Percentiles rank a stretch among this genome's conserved stretches.
phyloP scores from a whole-genome alignment of 495 filamentous ascomycete genomes.

The Talaromyces borbonicus region DNA sequence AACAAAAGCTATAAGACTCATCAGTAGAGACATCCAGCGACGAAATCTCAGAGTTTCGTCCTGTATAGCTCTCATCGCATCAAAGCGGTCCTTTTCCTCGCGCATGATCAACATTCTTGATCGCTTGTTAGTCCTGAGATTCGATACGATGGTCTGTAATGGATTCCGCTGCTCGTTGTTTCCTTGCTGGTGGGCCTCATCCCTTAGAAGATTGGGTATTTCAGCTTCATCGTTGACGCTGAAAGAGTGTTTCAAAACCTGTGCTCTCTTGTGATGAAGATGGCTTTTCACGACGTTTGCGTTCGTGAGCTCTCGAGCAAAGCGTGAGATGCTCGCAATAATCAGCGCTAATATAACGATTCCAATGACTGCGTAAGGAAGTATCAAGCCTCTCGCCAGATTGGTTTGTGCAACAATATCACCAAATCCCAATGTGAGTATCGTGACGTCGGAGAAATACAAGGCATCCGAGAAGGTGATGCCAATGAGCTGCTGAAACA shows the following conservation, averaged over 20 bases:
- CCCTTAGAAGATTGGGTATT: not conserved
- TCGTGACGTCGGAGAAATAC: conserved; percentile 58
- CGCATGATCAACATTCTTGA: conserved; percentile 21
- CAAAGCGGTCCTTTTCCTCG: conserved; percentile 60
- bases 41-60: conserved; percentile 48
- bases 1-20: conserved; percentile 53
- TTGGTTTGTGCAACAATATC: conserved; percentile 40
- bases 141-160: conserved; percentile 5
- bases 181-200: not conserved
- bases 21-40: conserved; percentile 59
- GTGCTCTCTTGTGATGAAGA: conserved; percentile 44
- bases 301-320: conserved; percentile 50
- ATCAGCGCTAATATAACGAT: conserved; percentile 83
- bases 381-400: conserved; percentile 54
- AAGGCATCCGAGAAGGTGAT: conserved; percentile 46
- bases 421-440: conserved; percentile 58
- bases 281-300: conserved; percentile 60
- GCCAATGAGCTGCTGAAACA: conserved; percentile 41
- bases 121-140: conserved; percentile 9
- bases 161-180: not conserved
- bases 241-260: conserved; percentile 46
- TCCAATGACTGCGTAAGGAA: conserved; percentile 77
- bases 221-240: conserved; percentile 20
- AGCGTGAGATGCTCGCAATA: conserved; percentile 70
- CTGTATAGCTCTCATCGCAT: conserved; percentile 76